These are phyloP conservation scores for Amaranthus palmeri DNA, from an alignment of 148 eudicot genomes.

Conservation along the genomic window DNA sequence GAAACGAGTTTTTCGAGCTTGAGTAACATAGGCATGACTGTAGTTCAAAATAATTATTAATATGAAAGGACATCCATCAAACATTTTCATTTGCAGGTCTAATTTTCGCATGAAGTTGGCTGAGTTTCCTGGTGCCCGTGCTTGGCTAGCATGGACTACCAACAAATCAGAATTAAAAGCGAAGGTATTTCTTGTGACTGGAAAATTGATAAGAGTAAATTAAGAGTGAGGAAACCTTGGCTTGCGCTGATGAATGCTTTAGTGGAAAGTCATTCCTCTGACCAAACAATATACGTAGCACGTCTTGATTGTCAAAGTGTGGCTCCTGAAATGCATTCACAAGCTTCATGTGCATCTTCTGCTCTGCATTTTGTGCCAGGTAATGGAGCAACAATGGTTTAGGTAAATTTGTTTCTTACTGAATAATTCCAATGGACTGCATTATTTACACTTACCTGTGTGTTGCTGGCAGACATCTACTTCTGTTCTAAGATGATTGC, in stretches of 20 bases:
- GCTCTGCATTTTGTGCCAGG: slow-evolving; percentile 32
- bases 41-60: background rate
- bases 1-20: no score
- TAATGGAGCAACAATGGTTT: slow-evolving; percentile 1
- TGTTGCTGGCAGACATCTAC: slow-evolving; percentile 39
- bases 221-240: slow-evolving; percentile 32
- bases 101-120: background rate
- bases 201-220: background rate
- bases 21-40: background rate
- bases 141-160: background rate
- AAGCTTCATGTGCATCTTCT: slow-evolving; percentile 41
- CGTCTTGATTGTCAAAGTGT: slow-evolving; percentile 52
- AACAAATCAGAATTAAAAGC: background rate
- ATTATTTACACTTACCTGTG: slow-evolving; percentile 38
- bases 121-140: background rate
- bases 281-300: slow-evolving; percentile 41
- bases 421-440: background rate
- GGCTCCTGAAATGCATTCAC: slow-evolving; percentile 33
- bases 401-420: background rate
- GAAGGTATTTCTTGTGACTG: background rate
- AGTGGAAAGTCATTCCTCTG: slow-evolving; percentile 43
- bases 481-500: slow-evolving; percentile 33
- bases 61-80: background rate
- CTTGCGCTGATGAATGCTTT: slow-evolving; percentile 32
- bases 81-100: background rate